These are phyloP conservation scores for Globisporangium canariense DNA, from an alignment of 352 stramenopile species.

Conservation along the genomic window DNA sequence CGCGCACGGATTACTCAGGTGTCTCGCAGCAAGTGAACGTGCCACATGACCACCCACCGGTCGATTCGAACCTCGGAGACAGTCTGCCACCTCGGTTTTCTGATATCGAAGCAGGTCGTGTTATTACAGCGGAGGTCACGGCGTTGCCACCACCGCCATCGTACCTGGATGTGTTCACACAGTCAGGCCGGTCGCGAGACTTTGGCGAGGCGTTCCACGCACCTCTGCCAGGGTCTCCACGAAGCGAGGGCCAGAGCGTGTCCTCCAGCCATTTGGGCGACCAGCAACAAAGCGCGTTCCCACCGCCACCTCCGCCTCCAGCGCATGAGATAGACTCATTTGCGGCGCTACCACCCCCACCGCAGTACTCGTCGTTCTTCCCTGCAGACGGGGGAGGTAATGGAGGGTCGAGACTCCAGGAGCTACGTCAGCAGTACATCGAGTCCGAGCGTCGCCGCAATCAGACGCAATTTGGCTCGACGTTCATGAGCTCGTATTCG, in stretches of 20 bases:
- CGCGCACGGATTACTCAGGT: neutral
- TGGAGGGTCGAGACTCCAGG: constrained; percentile 34
- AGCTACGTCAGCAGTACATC: constrained; percentile 70
- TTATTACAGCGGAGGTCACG: constrained; percentile 24
- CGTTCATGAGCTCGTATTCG: constrained; percentile 58
- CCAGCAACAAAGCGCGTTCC: neutral
- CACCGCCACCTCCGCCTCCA: constrained; percentile 5
- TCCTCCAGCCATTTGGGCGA: constrained; percentile 14
- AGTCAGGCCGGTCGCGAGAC: constrained; percentile 21
- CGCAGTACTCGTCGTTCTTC: constrained; percentile 22
- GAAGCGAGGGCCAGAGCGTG: constrained; percentile 20
- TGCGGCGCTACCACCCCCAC: constrained; percentile 15
- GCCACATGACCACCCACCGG: neutral
- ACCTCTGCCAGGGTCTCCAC: constrained; percentile 15
- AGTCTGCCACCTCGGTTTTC: constrained; percentile 32
- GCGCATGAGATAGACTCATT: constrained; percentile 15
- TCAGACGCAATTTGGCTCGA: constrained; percentile 23
- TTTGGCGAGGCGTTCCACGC: constrained; percentile 5
- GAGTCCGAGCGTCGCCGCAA: constrained; percentile 60
- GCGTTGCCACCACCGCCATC: constrained; percentile 31
- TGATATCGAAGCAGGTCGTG: constrained; percentile 33
- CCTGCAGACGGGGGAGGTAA: neutral
- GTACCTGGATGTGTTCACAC: constrained; percentile 39
- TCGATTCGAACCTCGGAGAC: neutral
- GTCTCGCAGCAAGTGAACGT: neutral